phyloP scores from a whole-genome alignment of 2,329 filamentous ascomycete genomes.

The Penicillium concentricum region DNA sequence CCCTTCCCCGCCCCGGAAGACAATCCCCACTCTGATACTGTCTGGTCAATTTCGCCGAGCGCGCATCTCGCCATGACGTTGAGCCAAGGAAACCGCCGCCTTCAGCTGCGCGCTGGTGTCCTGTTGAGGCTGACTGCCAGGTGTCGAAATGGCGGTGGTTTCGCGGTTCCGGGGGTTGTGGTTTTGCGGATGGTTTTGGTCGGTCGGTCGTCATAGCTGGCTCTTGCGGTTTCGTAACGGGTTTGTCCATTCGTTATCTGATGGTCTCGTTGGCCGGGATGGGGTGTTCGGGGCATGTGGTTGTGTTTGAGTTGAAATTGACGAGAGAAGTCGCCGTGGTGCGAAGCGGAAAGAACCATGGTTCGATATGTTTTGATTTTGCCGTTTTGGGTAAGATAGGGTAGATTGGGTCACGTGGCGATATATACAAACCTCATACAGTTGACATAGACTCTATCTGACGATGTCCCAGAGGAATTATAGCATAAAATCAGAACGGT shows the following conservation, averaged over 20 bases:
- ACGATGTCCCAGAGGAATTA: too few species aligned
- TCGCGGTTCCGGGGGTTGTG: conserved; percentile 4
- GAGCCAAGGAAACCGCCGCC: conserved; percentile 64
- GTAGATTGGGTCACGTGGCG: conserved; percentile 15
- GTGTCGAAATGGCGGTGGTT: conserved; percentile 41
- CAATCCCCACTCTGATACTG: conserved; percentile 68
- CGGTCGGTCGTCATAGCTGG: neutral
- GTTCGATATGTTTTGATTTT: conserved; percentile 25
- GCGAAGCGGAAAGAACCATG: conserved; percentile 16
- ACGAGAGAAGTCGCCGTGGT: conserved; percentile 5
- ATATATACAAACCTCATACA: neutral
- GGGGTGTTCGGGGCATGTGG: neutral
- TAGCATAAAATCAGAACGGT: too few species aligned
- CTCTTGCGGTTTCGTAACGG: neutral
- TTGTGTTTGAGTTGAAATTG: neutral
- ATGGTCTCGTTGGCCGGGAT: neutral
- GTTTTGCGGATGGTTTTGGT: neutral
- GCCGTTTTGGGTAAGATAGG: conserved; percentile 26
- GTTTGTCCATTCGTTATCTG: neutral
- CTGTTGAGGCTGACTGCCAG: conserved; percentile 68
- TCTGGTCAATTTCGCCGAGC: conserved; percentile 65
- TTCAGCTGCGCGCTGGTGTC: conserved; percentile 75
- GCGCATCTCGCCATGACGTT: conserved; percentile 69
- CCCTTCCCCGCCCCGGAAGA: neutral
- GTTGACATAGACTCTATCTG: neutral